phyloP scores from a whole-genome alignment of 2,329 filamentous ascomycete species.

The Cladosporium sp. region DNA sequence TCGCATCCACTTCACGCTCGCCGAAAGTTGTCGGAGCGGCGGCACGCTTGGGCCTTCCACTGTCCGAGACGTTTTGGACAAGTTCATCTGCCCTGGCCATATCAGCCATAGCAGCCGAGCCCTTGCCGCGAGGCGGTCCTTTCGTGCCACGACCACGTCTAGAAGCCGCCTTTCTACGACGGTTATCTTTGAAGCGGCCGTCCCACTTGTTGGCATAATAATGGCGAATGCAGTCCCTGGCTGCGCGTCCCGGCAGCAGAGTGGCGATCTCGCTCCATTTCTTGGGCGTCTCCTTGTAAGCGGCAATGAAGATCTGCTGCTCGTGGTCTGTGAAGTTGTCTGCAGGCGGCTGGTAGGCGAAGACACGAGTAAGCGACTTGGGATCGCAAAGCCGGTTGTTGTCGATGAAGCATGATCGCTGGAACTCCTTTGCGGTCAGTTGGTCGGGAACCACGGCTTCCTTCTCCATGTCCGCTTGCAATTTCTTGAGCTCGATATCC shows the following conservation, averaged over 20 bases:
- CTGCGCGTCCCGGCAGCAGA: slow-evolving; percentile 60
- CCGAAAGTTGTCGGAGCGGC: slow-evolving; percentile 68
- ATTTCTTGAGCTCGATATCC: slow-evolving; percentile 52
- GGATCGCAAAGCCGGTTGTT: slow-evolving; percentile 58
- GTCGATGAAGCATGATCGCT: slow-evolving; percentile 57
- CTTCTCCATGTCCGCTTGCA: slow-evolving; percentile 67
- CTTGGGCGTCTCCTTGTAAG: slow-evolving; percentile 70
- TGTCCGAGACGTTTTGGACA: slow-evolving; percentile 36
- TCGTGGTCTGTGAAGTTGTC: slow-evolving; percentile 72
- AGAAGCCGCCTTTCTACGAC: slow-evolving; percentile 43
- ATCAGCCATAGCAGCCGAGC: slow-evolving; percentile 57
- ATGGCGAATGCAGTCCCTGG: slow-evolving; percentile 76
- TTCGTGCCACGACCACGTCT: slow-evolving; percentile 42
- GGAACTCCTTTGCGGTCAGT: slow-evolving; percentile 55
- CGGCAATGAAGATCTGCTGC: slow-evolving; percentile 62
- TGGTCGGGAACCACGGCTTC: slow-evolving; percentile 70
- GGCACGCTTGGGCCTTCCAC: slow-evolving; percentile 44
- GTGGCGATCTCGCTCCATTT: slow-evolving; percentile 76
- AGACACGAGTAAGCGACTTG: slow-evolving; percentile 61
- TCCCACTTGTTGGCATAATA: slow-evolving; percentile 77
- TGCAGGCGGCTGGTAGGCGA: slow-evolving; percentile 64
- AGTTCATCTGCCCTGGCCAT: slow-evolving; percentile 43
- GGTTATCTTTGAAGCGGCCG: slow-evolving; percentile 69
- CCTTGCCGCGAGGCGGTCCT: slow-evolving; percentile 38
- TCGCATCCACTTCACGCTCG: slow-evolving; percentile 58